Conservation (phyloP, 73 alveolate species). For the Paramecium sonneborni region DNA sequence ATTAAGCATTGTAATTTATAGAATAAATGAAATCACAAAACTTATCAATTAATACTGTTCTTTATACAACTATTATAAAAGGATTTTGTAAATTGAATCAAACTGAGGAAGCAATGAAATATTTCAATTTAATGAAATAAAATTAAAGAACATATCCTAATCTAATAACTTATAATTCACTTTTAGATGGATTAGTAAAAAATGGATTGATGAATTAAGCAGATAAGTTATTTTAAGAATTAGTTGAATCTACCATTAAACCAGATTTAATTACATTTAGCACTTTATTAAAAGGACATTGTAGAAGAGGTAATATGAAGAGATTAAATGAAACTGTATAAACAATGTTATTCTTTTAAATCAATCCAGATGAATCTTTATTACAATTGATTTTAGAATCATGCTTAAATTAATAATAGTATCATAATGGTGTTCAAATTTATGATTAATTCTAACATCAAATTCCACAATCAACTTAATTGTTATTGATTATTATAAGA, state of each 20-base stretch:
- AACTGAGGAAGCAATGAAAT: conserved; percentile 58
- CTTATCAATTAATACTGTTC: conserved; percentile 15
- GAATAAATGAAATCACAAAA: neutral
- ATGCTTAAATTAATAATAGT: neutral
- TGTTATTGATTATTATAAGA: neutral
- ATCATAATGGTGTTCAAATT: conserved; percentile 44
- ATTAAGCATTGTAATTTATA: neutral
- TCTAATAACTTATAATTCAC: conserved; percentile 89
- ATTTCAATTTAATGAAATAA: conserved; percentile 66
- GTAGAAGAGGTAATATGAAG: conserved; percentile 81
- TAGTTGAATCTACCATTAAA: conserved; percentile 67
- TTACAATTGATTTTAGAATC: conserved; percentile 21
- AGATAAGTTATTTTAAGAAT: conserved; percentile 82
- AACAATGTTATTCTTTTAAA: neutral
- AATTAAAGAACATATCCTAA: conserved; percentile 82
- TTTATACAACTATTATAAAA: conserved; percentile 28
- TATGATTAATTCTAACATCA: conserved; percentile 30
- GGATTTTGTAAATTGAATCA: conserved; percentile 43
- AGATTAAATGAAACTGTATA: conserved; percentile 65
- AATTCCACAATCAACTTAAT: conserved; percentile 32
- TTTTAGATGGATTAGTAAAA: conserved; percentile 92
- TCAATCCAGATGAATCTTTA: conserved; percentile 41
- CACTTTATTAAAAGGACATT: conserved; percentile 93
- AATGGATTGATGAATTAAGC: conserved; percentile 84
- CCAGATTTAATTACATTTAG: conserved; percentile 95